These are phyloP conservation scores for Teratosphaeriaceae sp. DNA, from an alignment of 2,329 filamentous ascomycete genomes.

Conservation along the genomic window DNA sequence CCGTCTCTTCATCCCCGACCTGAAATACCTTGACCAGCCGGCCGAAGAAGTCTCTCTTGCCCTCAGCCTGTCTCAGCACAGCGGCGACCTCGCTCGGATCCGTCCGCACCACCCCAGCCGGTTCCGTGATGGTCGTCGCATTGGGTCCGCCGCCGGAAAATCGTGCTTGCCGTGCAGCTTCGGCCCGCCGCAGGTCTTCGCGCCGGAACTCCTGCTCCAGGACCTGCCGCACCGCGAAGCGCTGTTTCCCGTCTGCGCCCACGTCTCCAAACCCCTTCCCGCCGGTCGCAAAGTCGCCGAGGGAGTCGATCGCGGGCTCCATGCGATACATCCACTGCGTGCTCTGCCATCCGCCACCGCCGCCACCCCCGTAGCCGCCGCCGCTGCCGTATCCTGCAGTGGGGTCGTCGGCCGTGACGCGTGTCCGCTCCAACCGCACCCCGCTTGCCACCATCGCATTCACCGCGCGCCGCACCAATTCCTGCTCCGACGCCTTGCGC, in stretches of 20 bases:
- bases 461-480: conserved; percentile 72
- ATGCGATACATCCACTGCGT: conserved; percentile 75
- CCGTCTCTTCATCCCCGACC: conserved; percentile 32
- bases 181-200: conserved; percentile 60
- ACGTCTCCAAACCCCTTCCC: conserved; percentile 45
- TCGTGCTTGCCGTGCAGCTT: conserved; percentile 58
- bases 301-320: conserved; percentile 82
- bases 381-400: no score
- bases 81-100: conserved; percentile 17
- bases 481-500: conserved; percentile 75
- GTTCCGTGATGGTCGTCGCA: conserved; percentile 83
- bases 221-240: conserved; percentile 91
- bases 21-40: conserved; percentile 53
- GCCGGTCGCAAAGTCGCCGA: conserved; percentile 68
- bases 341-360: conserved; percentile 8
- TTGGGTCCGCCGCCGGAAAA: conserved; percentile 50
- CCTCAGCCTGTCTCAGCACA: conserved; percentile 9
- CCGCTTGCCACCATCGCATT: conserved; percentile 77
- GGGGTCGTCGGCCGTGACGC: conserved; percentile 59
- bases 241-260: conserved; percentile 62
- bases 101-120: conserved; percentile 60
- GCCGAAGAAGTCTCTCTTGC: conserved; percentile 71
- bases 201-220: conserved; percentile 84
- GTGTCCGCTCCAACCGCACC: conserved; percentile 71
- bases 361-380: no score